A percentile compares a stretch with the other conserved stretches of the same genome.
Conservation (phyloP, 2,329 filamentous ascomycete species). For the Waltergamsia citrina region DNA sequence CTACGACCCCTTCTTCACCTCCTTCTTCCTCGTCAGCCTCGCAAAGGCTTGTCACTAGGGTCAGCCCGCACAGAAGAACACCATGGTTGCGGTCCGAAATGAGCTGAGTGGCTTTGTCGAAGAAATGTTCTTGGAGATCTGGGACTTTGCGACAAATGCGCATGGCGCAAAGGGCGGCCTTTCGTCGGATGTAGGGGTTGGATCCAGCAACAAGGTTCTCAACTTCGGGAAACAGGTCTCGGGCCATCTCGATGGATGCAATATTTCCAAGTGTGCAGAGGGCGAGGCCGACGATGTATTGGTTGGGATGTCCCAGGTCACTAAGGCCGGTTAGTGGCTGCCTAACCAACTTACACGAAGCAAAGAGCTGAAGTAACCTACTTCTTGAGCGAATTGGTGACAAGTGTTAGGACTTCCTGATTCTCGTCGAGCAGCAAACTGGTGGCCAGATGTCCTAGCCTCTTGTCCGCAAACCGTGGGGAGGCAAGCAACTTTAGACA, state of each 20-base stretch:
- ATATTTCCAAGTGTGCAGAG: conserved; percentile 97
- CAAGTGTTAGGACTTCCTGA: conserved; percentile 91
- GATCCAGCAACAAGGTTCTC: conserved; percentile 84
- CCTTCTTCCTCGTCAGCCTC: conserved; percentile 90
- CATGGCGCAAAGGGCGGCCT: conserved; percentile 98
- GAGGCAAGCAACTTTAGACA: conserved; percentile 95
- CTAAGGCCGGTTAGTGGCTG: conserved; percentile 38
- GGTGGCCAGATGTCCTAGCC: conserved; percentile 88
- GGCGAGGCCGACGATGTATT: conserved; percentile 95
- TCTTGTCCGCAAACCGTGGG: conserved; percentile 94
- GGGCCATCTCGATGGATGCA: conserved; percentile 94
- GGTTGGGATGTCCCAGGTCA: conserved; percentile 93
- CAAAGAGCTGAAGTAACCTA: conserved; percentile 30
- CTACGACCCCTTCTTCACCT: conserved; percentile 80
- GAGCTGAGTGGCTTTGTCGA: conserved; percentile 85
- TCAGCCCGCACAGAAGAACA: conserved; percentile 85
- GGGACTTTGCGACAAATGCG: conserved; percentile 97
- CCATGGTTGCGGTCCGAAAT: conserved; percentile 93
- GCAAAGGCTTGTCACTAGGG: conserved; percentile 83
- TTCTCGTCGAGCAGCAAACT: conserved; percentile 97
- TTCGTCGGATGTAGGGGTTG: conserved; percentile 96
- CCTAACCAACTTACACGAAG: not conserved
- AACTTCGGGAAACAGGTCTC: conserved; percentile 93
- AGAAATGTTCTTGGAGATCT: conserved; percentile 91
- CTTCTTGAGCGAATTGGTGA: conserved; percentile 98